Conservation (phyloP, 805 yeast genomes). For the Hanseniaspora taiwanica region DNA sequence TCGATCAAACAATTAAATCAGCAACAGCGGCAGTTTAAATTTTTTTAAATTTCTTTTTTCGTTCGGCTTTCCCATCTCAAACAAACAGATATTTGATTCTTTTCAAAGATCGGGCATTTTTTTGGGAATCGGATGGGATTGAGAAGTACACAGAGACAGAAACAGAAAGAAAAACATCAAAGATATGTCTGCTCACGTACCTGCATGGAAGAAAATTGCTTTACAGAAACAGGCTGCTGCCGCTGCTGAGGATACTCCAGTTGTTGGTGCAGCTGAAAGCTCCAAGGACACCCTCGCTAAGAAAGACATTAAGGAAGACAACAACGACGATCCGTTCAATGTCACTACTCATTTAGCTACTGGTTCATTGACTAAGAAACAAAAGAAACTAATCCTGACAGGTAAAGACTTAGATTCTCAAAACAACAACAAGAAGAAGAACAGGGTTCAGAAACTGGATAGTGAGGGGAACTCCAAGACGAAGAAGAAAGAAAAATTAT, state of each 20-base stretch:
- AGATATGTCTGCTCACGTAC: constrained; percentile 14
- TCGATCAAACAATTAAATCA: no score
- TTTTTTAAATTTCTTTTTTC: no score
- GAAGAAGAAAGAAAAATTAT: constrained; percentile 17
- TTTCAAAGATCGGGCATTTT: no score
- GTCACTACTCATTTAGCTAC: constrained; percentile 25
- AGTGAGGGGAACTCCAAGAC: constrained; percentile 5
- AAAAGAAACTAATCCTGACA: constrained; percentile 18
- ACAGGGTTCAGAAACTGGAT: constrained; percentile 8
- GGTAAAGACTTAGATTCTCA: constrained; percentile 9
- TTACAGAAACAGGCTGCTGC: constrained; percentile 9
- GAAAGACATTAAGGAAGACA: constrained; percentile 2
- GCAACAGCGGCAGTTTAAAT: no score
- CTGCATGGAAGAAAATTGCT: constrained; percentile 25
- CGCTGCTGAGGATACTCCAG: not conserved
- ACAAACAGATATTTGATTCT: no score
- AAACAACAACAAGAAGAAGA: constrained; percentile 10
- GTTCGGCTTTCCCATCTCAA: no score
- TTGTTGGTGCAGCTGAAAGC: constrained; percentile 1
- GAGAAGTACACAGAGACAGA: no score
- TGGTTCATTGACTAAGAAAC: constrained; percentile 20
- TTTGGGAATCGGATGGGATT: no score
- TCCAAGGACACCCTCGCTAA: no score
- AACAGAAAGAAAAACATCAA: not conserved
- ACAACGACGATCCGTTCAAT: constrained; percentile 21